Base-by-base conservation (phyloP, 306 rosid genomes). In the Abrus precatorius region DNA sequence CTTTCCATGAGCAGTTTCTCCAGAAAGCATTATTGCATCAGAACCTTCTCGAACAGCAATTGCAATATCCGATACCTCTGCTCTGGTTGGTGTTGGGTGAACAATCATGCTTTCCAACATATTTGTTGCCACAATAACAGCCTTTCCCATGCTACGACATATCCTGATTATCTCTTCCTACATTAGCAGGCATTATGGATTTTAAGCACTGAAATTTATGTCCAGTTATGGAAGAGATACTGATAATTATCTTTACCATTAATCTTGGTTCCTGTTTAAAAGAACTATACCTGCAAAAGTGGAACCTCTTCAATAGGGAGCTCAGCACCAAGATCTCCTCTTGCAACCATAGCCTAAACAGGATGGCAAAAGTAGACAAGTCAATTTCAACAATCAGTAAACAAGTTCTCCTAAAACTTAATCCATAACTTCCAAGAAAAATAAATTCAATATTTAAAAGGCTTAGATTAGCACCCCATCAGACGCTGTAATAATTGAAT, bases 1-100 rank as follows among this genome's bases (percentile, higher is more conserved):
- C 99, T 93, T 95, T 85, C 99, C 99, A n/a, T 95, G 97, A 82
- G 99, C 99, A 79, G 99, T 95, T 91, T 95, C 99, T 76, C 99
- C 99, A 74, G 99, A 95, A 63, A 95, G 97, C 99, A 95, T 95
- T 69, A 95, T 72, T 76, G 90, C 98, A 87, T 95, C 99, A 75
- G 98, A 89, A 84, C 99, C 99, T 89, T 95, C 99, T 87, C 99
- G 92, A 69, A 95, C 99, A 75, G 99, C 99, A 89, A 93, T 95
- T 44, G 99, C 98, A 80, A 93, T 95, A 82, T 95, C 99, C 2
- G 99, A 95, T 69, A 95, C 99, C 90, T 95, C 99, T n/a, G 99
- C 99, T 84, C 99, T 90, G 88, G 99, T 95, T 80, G 99, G 98
- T 20, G 97, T 93, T 3, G 99, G 99, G 78, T 95, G 99, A 79